Percentiles rank a stretch among this genome's conserved stretches.
phyloP scores from a whole-genome alignment of 306 rosid species.

The Lagenaria siceraria region DNA sequence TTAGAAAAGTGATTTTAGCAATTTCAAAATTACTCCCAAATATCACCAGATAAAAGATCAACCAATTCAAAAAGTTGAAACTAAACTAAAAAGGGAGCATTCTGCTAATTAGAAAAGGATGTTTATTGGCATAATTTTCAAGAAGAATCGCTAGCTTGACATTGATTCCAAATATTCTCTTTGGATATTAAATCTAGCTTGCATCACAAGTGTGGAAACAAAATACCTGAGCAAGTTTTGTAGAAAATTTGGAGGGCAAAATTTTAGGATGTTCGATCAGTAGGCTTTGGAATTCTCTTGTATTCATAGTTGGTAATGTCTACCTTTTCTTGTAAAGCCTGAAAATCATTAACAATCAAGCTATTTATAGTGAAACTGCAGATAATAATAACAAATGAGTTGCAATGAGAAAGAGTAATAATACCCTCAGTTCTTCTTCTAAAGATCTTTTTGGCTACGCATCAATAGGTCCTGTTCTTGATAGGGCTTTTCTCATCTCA shows the following conservation, averaged over 20 bases:
- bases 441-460: constrained; percentile 65
- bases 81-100: background rate
- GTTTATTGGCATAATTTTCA: background rate
- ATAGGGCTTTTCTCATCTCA: constrained; percentile 62
- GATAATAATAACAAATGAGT: background rate
- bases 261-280: constrained; percentile 21
- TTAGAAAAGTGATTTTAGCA: no score
- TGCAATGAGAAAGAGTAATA: background rate
- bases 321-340: constrained; percentile 64
- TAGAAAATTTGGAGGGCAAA: background rate
- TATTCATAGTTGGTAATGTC: constrained; percentile 57
- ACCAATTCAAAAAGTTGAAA: background rate
- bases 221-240: background rate
- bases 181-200: background rate
- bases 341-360: background rate
- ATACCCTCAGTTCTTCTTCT: constrained; percentile 69
- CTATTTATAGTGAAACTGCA: background rate
- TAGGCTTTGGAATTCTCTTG: constrained; percentile 65
- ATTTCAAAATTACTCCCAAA: no score
- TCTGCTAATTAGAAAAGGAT: background rate
- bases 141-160: background rate
- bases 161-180: background rate
- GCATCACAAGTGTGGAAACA: background rate
- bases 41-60: background rate
- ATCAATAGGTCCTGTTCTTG: constrained; percentile 59